Base-by-base conservation (phyloP, 306 rosid genomes). In the Malus sieversii region DNA sequence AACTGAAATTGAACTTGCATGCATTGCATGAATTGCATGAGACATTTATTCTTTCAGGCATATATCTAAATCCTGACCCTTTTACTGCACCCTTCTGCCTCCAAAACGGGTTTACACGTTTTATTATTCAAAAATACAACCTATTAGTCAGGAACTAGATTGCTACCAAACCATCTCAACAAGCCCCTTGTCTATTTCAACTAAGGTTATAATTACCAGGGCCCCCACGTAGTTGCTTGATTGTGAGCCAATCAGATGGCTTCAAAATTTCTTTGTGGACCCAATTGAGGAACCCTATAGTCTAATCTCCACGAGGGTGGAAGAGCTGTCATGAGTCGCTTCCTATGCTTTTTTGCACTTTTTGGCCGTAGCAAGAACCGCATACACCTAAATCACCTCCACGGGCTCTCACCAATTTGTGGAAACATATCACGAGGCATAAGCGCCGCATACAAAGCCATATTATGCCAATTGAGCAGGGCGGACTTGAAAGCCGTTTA, bases 351-450 rank as follows among this genome's bases (percentile, higher is more conserved):
- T 10, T 19, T 72, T 72, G 40, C 76, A 58, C 18, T 14, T 57
- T 71, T 23, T 40, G 35, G 66, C 27, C 35, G 10, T 2, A 72
- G 55, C 67, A 58, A 38, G 16, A 38, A 18, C 9, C 38, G 8
- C 67, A 19, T 38, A 58, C 38, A 55, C 67, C 12, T 57, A 72
- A 58, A 58, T 58, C 67, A 38, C 27, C 35, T 58, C 22, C 48
- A 10, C 16, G 22, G 76, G 20, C 12, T 11, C 33, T 58, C 76
- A 22, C 29, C 10, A 12, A 32, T 57, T 20, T 9, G 67, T 57
- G 53, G 55, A 38, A 58, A 72, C 67, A 72, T 58, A 38, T 38
- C 76, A 72, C 76, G 76, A 58, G 61, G 65, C 65, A 32, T 29
- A 19, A 52, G 29, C 46, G 15, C 35, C 35, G 35, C 23, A 53